Evolutionary conservation across 805 yeast genomes (phyloP), one percentile per base, ranked within the genome.

Genomic region (Schizosaccharomyces octosporus): DNA sequence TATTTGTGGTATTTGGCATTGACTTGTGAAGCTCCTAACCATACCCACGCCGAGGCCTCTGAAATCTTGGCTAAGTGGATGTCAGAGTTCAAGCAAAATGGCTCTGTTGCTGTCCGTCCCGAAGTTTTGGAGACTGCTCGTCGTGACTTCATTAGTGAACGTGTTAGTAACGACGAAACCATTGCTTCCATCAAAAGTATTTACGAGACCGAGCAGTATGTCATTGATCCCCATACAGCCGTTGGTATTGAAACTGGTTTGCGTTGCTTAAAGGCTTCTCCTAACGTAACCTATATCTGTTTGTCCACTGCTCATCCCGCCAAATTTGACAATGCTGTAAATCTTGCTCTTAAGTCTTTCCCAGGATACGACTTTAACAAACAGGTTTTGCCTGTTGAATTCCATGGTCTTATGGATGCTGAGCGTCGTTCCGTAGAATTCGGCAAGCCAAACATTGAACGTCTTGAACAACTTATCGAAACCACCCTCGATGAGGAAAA

Each of bases 231-330:
- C 57, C 99, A 93, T 73, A 79, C 95, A 54, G 88, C 99, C 48
- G 95, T 93, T 62, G 98, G 97, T 69, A 84, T 93, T 58, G 79
- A 84, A 63, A 84, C 95, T 24, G 75, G 93, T 51, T 78, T 83
- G 66, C 77, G 82, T 66, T 76, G 79, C 68, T 79, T 84, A 61
- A 76, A 75, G 17, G 69, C 72, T 60, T 81, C 78, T 64, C 42
- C 68, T 71, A 36, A 78, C 75, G 57, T 71, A 27, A 69, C 74
- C 36, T 72, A 76, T 48, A 78, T 93, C 57, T 85, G 95, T 4
- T 79, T 93, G 63, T 85, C 97, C 11, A 93, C 99, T 59, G 99
- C 99, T 7, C 99, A 93, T 71, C 99, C 99, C 55, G 99, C 98
- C 64, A 93, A 93, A 74, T 93, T 93, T 69, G 86, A 95, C 31